Conservation (phyloP, 345 rosid genomes). For the Citrus maxima region DNA sequence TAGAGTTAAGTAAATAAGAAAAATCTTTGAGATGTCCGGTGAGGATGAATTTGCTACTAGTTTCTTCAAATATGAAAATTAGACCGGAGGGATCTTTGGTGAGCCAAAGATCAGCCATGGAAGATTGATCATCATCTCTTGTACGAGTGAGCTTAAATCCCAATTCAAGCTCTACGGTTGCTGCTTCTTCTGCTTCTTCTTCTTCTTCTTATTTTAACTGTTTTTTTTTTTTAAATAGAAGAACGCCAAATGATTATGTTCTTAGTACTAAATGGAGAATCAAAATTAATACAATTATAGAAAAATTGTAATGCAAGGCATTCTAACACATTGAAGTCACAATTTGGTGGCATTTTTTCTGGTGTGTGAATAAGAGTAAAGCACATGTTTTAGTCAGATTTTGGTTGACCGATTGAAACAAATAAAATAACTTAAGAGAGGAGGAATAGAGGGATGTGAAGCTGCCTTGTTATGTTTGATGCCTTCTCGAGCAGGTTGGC, state of each 20-base stretch:
- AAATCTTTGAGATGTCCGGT: slow-evolving; percentile 68
- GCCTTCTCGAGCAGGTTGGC: no score
- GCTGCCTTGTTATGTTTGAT: no score
- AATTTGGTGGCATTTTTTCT: neutral
- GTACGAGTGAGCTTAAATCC: slow-evolving; percentile 68
- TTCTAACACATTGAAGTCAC: neutral
- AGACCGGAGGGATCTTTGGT: slow-evolving; percentile 52
- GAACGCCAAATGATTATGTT: no score
- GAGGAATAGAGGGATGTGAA: no score
- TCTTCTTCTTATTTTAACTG: neutral
- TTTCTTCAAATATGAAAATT: slow-evolving; percentile 65
- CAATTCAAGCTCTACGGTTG: slow-evolving; percentile 71
- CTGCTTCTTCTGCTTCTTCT: no score
- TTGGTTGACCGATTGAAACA: no score
- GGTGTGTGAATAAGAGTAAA: slow-evolving; percentile 24
- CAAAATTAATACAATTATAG: neutral
- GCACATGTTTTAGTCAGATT: slow-evolving; percentile 28
- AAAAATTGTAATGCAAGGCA: neutral
- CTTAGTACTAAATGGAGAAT: neutral
- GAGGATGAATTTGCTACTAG: slow-evolving; percentile 59
- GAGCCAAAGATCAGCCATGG: slow-evolving; percentile 42
- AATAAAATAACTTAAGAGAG: no score
- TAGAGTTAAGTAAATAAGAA: neutral
- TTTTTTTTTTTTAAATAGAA: no score
- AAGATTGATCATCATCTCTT: slow-evolving; percentile 59